phyloP scores from a whole-genome alignment of 139 green algal genomes.

The Monoraphidium neglectum region DNA sequence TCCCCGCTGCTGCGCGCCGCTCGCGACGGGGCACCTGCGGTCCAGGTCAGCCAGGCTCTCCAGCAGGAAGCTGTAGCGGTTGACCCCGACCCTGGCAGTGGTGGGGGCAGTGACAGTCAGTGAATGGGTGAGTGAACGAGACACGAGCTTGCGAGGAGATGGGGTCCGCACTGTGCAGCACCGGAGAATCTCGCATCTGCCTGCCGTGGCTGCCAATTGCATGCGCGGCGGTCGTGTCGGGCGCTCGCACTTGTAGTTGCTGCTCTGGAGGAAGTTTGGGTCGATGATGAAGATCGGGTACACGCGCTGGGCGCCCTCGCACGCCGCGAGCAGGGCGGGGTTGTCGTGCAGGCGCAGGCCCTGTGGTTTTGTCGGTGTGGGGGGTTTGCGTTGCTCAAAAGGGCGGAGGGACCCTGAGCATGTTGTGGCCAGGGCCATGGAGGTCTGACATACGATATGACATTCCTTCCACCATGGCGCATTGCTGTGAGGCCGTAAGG shows the following conservation, averaged over 20 bases:
- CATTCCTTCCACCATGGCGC: too few species aligned
- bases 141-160: too few species aligned
- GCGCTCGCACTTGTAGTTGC: conserved; percentile 44
- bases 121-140: too few species aligned
- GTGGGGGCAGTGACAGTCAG: too few species aligned
- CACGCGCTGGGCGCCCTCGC: conserved; percentile 45
- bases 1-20: too few species aligned
- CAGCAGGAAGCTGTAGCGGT: conserved; percentile 86
- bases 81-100: conserved; percentile 65
- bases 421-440: too few species aligned
- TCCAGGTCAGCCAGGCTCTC: conserved; percentile 82
- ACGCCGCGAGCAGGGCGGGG: conserved; percentile 78
- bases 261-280: conserved; percentile 65
- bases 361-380: conserved; percentile 33
- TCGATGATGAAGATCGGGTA: conserved; percentile 91
- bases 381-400: too few species aligned
- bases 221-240: neutral
- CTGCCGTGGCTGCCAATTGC: too few species aligned
- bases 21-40: conserved; percentile 40
- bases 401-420: too few species aligned
- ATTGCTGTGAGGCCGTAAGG: neutral
- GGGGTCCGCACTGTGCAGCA: too few species aligned
- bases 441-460: too few species aligned
- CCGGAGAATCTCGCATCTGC: too few species aligned
- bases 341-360: conserved; percentile 92